Conservation (phyloP, 257 asterid species). For the Plectranthus barbatus region DNA sequence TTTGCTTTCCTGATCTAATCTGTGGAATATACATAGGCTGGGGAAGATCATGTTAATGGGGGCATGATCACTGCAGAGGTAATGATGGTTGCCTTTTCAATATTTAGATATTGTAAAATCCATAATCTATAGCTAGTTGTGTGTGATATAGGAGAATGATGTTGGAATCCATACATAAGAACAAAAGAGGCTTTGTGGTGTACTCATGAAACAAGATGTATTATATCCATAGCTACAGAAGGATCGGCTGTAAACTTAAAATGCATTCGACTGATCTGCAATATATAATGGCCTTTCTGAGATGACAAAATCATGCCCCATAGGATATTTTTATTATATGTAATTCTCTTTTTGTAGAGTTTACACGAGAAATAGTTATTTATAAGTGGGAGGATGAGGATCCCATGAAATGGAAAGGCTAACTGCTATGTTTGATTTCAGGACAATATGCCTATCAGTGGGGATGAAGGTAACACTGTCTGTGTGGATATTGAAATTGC, state of each 20-base stretch:
- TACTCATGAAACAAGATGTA: background rate
- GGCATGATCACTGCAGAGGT: constrained; percentile 57
- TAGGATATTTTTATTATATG: background rate
- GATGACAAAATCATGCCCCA: background rate
- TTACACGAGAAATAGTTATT: background rate
- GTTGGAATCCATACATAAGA: background rate
- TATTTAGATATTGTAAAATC: background rate
- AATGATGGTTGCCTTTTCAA: constrained; percentile 3
- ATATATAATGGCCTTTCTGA: background rate
- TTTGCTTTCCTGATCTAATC: background rate
- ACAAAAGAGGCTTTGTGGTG: background rate
- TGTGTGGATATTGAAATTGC: constrained; percentile 50
- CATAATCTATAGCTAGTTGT: background rate
- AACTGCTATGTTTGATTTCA: constrained; percentile 19
- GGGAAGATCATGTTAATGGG: constrained; percentile 47
- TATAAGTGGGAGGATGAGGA: background rate
- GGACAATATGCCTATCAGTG: constrained; percentile 43
- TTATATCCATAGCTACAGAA: background rate
- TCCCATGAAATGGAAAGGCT: background rate
- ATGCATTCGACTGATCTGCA: background rate
- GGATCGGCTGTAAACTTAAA: background rate
- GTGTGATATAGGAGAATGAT: background rate
- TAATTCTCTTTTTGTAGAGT: background rate
- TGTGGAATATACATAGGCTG: constrained; percentile 37
- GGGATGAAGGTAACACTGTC: constrained; percentile 37